A percentile compares a stretch with the other conserved stretches of the same genome.
Evolutionary conservation across 768 basidiomycete genomes (phyloP).

Genomic region (Russula brevipes): DNA sequence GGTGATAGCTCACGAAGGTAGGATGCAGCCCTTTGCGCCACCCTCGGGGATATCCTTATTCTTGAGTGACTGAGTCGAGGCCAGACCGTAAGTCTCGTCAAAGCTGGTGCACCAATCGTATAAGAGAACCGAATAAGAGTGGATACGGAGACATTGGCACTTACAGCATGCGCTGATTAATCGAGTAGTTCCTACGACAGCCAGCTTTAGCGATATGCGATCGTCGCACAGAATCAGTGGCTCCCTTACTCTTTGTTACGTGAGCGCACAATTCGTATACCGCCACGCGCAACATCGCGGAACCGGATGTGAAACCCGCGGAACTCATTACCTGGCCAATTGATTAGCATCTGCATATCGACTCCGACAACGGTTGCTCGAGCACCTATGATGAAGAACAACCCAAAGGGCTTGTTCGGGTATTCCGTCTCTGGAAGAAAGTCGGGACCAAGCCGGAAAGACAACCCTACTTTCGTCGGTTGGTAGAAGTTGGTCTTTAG

Average conservation of each 20-base stretch:
- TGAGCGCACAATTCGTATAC: conserved; percentile 94
- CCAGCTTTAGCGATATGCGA: neutral
- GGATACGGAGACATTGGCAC: conserved; percentile 21
- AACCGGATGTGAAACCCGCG: conserved; percentile 94
- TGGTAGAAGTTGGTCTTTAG: conserved; percentile 99
- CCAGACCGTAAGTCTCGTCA: conserved; percentile 96
- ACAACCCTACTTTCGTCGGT: conserved; percentile 94
- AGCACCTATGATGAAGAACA: conserved; percentile 87
- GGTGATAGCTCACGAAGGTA: conserved; percentile 63
- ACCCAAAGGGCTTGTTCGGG: conserved; percentile 87
- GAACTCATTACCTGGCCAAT: conserved; percentile 66
- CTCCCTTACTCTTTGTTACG: conserved; percentile 76
- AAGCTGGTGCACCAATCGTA: conserved; percentile 40
- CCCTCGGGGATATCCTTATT: conserved; percentile 98
- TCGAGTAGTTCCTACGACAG: conserved; percentile 75
- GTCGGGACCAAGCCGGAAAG: conserved; percentile 88
- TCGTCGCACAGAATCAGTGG: neutral
- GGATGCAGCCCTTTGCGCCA: conserved; percentile 94
- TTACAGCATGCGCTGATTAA: conserved; percentile 85
- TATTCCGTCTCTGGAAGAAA: conserved; percentile 96
- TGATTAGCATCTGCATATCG: neutral
- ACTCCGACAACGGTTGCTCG: conserved; percentile 22
- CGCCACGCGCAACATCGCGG: conserved; percentile 96
- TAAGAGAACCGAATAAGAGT: neutral
- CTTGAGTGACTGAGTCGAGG: conserved; percentile 91